phyloP scores from a whole-genome alignment of 192 early-diverging fungal species.

The Coemansia sp. region DNA sequence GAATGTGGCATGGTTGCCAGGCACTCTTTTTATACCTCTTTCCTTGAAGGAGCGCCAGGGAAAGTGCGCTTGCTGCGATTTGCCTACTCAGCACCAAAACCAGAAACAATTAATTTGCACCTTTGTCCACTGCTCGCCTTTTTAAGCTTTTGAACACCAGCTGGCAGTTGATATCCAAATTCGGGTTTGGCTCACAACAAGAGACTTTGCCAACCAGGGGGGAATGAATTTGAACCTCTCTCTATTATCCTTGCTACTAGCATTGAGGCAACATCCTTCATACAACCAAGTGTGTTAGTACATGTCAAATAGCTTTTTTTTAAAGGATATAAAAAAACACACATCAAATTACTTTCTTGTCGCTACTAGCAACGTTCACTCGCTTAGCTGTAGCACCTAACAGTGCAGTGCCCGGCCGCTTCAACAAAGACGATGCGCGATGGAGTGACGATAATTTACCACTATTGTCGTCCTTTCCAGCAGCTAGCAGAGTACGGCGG shows the following conservation, averaged over 20 bases:
- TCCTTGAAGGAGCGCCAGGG: not conserved
- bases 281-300: not conserved
- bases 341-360: not conserved
- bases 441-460: not conserved
- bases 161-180: not conserved
- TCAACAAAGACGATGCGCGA: slow-evolving; percentile 16
- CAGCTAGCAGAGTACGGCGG: slow-evolving; percentile 19
- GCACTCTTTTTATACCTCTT: not conserved
- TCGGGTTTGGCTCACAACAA: no score
- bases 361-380: not conserved
- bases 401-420: slow-evolving; percentile 30
- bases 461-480: not conserved
- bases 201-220: no score
- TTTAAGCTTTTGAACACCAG: not conserved
- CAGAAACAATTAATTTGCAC: no score
- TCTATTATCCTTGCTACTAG: no score
- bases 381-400: slow-evolving; percentile 2
- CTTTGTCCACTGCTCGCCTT: not conserved
- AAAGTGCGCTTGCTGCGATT: not conserved
- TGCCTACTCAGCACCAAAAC: no score
- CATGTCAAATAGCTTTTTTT: not conserved
- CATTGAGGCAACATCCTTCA: no score
- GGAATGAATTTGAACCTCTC: no score
- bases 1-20: not conserved
- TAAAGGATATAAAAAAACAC: not conserved